Conservation (phyloP, 2,329 filamentous ascomycete species). For the Fusarium sp. region DNA sequence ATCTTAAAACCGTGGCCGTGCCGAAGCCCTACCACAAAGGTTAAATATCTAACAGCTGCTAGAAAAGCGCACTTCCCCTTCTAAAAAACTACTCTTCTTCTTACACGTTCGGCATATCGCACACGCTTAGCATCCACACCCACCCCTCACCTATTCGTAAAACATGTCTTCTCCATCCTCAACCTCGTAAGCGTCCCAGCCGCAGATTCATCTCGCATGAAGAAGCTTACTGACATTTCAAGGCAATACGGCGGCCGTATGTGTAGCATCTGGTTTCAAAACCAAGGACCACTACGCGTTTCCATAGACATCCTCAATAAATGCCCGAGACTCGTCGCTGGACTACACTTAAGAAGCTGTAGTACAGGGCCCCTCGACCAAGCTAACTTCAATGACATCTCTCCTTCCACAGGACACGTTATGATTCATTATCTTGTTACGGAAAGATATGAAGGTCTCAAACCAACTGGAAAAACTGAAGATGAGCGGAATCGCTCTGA, state of each 20-base stretch:
- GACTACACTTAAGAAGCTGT: not conserved
- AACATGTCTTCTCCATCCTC: not conserved
- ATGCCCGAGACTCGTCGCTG: not conserved
- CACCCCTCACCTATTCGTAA: not conserved
- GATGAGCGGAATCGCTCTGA: not conserved
- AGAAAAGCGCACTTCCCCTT: not conserved
- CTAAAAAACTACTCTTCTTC: not conserved
- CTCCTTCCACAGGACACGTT: not conserved
- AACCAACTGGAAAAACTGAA: not conserved
- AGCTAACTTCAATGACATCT: not conserved
- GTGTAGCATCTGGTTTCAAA: not conserved
- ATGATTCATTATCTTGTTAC: conserved; percentile 8
- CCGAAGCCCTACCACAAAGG: not conserved
- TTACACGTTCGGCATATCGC: not conserved
- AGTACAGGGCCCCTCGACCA: not conserved
- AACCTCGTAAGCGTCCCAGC: not conserved
- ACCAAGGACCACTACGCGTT: not conserved
- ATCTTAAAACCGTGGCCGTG: not conserved
- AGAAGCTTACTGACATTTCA: rapidly evolving
- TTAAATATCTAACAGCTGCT: not conserved
- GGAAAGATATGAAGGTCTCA: conserved; percentile 6
- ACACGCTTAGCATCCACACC: not conserved
- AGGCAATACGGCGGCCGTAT: not conserved
- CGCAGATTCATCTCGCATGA: not conserved
- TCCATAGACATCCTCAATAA: not conserved